Evolutionary conservation across 495 filamentous ascomycete species (phyloP).

Genomic region (Daldinia grandis): DNA sequence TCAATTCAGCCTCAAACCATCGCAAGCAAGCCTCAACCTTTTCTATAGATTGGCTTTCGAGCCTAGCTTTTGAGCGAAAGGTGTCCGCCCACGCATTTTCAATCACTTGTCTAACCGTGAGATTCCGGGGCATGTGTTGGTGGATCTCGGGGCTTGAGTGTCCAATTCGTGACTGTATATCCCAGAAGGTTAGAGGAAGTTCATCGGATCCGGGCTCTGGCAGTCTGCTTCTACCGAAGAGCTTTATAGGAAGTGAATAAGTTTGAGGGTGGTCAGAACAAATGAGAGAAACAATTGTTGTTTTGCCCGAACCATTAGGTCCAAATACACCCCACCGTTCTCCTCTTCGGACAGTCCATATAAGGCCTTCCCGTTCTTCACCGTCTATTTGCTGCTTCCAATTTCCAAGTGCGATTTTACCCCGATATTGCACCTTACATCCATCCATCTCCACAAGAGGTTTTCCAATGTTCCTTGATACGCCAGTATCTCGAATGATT

Average conservation of each 20-base stretch:
- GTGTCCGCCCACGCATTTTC: constrained; percentile 92
- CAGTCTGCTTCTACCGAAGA: constrained; percentile 84
- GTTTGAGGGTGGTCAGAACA: constrained; percentile 95
- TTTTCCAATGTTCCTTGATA: constrained; percentile 55
- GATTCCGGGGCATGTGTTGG: constrained; percentile 82
- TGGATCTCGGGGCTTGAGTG: constrained; percentile 95
- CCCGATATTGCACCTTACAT: constrained; percentile 80
- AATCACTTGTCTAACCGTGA: constrained; percentile 77
- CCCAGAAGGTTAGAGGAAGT: constrained; percentile 85
- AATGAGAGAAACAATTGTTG: constrained; percentile 88
- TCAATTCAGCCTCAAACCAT: constrained; percentile 79
- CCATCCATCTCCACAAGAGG: constrained; percentile 86
- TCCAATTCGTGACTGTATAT: constrained; percentile 87
- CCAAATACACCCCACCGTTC: constrained; percentile 93
- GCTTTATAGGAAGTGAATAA: constrained; percentile 83
- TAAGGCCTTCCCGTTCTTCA: constrained; percentile 64
- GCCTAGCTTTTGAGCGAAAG: constrained; percentile 71
- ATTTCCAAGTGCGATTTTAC: constrained; percentile 76
- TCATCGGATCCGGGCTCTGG: constrained; percentile 70
- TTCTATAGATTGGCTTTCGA: constrained; percentile 62
- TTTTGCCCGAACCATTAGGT: constrained; percentile 90
- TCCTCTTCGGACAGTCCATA: constrained; percentile 84
- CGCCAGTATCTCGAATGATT: background rate
- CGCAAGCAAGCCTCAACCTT: constrained; percentile 71
- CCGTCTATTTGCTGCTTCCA: constrained; percentile 71